These are phyloP conservation scores for Oryza glaberrima DNA, from an alignment of 176 grass and related monocot species.

Conservation along the genomic window DNA sequence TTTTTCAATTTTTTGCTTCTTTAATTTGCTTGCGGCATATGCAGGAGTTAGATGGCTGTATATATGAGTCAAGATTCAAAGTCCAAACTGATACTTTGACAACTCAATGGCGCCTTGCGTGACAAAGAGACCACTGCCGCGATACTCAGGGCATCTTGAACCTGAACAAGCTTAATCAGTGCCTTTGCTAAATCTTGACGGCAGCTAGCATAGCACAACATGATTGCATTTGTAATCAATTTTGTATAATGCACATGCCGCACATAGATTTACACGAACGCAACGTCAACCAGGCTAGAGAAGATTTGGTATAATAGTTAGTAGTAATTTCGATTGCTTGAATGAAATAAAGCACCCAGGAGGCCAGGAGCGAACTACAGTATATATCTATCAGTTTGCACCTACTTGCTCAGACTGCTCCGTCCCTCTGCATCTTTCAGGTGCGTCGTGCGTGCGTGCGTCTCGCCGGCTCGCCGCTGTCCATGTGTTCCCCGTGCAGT, in stretches of 20 bases:
- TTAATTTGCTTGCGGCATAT: background rate
- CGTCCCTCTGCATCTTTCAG: conserved; percentile 45
- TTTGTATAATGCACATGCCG: background rate
- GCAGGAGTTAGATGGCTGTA: background rate
- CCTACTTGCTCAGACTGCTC: background rate
- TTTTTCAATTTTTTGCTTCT: background rate
- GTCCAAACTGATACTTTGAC: background rate
- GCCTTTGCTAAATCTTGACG: conserved; percentile 3
- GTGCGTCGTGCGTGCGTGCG: conserved; percentile 45
- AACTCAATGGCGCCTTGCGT: background rate
- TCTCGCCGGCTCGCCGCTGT: conserved; percentile 41
- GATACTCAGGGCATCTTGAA: background rate
- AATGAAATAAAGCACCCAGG: no score
- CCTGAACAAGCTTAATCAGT: background rate
- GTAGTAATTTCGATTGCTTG: no score
- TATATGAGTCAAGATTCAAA: background rate
- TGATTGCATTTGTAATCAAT: no score
- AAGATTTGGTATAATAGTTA: background rate
- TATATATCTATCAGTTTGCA: no score
- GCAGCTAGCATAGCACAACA: background rate
- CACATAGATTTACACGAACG: no score
- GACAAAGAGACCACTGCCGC: background rate
- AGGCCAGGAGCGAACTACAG: no score
- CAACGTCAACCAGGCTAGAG: background rate
- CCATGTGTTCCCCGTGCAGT: conserved; percentile 66